phyloP scores from a whole-genome alignment of 1,139 yeast genomes.

The Yamadazyma epiphylla region DNA sequence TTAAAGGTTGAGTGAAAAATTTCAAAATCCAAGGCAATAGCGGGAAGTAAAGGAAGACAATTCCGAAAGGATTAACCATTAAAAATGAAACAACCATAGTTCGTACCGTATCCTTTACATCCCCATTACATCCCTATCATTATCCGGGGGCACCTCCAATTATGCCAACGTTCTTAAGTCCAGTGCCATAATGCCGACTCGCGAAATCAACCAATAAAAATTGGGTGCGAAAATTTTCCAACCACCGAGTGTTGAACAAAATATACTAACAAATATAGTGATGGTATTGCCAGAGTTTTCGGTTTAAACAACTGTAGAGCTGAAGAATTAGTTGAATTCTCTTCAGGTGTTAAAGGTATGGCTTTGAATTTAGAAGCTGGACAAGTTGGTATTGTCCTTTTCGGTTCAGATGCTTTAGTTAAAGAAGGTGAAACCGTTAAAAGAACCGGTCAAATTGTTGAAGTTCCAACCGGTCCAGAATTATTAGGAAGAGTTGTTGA shows the following conservation, averaged over 20 bases:
- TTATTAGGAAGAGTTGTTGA: conserved; percentile 99
- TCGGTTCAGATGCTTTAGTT: conserved; percentile 98
- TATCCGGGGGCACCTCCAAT: no score
- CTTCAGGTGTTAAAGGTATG: conserved; percentile 99
- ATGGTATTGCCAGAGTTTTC: conserved; percentile 99
- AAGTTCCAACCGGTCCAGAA: conserved; percentile 98
- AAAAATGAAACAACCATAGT: no score
- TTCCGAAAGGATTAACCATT: not conserved
- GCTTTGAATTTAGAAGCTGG: conserved; percentile 99
- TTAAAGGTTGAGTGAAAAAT: no score
- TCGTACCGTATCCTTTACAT: no score
- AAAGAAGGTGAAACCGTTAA: conserved; percentile 99
- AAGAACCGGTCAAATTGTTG: conserved; percentile 99
- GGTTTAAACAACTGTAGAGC: conserved; percentile 99
- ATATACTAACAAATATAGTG: conserved; percentile 48
- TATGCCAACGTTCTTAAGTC: no score
- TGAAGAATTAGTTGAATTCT: conserved; percentile 98
- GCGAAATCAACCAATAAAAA: not conserved
- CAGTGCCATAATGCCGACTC: no score
- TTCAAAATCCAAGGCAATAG: no score
- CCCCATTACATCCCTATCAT: no score
- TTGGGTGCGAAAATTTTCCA: no score
- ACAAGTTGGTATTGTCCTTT: conserved; percentile 99
- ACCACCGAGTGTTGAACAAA: not conserved
- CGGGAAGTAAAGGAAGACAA: not conserved